phyloP scores from a whole-genome alignment of 2,329 filamentous ascomycete species.

The Sphaerulina musiva region DNA sequence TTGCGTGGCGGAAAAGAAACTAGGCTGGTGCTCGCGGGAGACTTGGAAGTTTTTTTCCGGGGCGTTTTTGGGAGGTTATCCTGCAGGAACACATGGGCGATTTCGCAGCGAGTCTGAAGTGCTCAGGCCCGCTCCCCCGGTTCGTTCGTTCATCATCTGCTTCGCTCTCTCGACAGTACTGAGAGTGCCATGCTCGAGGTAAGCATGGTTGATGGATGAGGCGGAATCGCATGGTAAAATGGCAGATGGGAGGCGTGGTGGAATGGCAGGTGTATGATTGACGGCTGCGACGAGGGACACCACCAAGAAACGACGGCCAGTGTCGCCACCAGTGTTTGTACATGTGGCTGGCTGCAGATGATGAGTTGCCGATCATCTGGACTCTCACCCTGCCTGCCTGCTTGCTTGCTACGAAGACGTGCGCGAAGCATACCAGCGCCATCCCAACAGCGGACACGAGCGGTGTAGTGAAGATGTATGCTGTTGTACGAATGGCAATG shows the following conservation, averaged over 20 bases:
- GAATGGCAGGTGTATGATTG: too few relatives aligned
- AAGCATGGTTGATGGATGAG: not conserved
- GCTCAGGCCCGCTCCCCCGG: constrained; percentile 6
- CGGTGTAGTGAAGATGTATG: too few relatives aligned
- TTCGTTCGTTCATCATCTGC: not conserved
- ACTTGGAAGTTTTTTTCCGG: constrained; percentile 2
- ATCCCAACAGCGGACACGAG: too few relatives aligned
- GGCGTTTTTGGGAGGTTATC: not conserved
- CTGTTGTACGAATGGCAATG: too few relatives aligned
- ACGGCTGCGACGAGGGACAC: too few relatives aligned
- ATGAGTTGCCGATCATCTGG: too few relatives aligned
- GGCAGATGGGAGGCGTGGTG: not conserved
- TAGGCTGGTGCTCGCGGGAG: not conserved
- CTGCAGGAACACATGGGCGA: not conserved
- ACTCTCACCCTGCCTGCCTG: too few relatives aligned
- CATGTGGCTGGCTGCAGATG: too few relatives aligned
- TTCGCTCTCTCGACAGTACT: constrained; percentile 2
- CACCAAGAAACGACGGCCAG: too few relatives aligned
- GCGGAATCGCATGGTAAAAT: not conserved
- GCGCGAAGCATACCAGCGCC: too few relatives aligned
- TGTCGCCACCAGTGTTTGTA: too few relatives aligned
- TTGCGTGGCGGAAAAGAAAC: constrained; percentile 3
- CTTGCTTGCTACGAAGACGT: too few relatives aligned
- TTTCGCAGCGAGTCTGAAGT: constrained; percentile 13
- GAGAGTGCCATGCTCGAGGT: not conserved